Evolutionary conservation across 2,329 filamentous ascomycete genomes (phyloP), one percentile per base, ranked within the genome.

Genomic region (Pestalotiopsis sp.): DNA sequence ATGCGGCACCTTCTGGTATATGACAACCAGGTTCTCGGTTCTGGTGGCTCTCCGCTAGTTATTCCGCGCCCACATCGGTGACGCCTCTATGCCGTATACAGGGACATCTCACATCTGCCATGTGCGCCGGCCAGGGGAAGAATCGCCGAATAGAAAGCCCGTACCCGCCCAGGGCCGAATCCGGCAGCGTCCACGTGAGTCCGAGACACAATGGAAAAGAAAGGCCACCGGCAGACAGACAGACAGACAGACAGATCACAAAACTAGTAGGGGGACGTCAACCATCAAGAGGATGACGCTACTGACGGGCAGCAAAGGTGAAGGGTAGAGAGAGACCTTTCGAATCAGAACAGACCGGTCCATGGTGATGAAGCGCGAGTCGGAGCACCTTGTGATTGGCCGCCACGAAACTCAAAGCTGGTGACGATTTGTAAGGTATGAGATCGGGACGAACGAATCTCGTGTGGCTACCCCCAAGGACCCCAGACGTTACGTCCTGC

Each of bases 1-100:
- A 75, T 74, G 65, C 66, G 67, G 72, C 68, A 71, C 72, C 69
- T 68, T 66, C 39, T 64, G n/a, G 23, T 64, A 36, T 60, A 45
- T 49, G 60, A 45, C 69, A 49, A 60, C 25, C 64, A 66, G 23
- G 41, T 23, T 57, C 59, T 70, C 68, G 66, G 68, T 66, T 57
- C 64, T 68, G 41, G 27, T 39, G 56, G 36, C 61, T 61, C 61
- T 61, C 68, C 56, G 66, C 41, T 52, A 52, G 45, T 20, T 52
- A 17, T 52, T 52, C 45, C 45, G 45, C 45, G 17, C 45, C 17
- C 66, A 60, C 60, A 41, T n/a, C 68, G 65, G 62, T 31, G 66
- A 66, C 65, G 36, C 58, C 66, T 25, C 17, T 36, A 23, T 56
- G 31, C 66, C n/a, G 61, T 31, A 27, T 62, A 45, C 31, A 23